phyloP scores from a whole-genome alignment of 768 basidiomycete species.

The Macrolepiota dolichaula region DNA sequence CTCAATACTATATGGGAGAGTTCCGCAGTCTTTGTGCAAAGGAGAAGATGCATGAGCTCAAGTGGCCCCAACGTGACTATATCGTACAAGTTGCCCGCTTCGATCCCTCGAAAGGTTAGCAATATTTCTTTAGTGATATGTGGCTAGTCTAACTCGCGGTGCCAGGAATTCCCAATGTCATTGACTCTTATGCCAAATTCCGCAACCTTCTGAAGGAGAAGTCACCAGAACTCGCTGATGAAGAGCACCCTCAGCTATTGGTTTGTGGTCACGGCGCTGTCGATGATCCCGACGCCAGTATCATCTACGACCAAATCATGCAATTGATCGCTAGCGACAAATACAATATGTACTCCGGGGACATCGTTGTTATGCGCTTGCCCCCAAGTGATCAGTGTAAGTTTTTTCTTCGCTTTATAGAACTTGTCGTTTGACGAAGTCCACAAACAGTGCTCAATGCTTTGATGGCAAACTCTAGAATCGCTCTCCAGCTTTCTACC shows the following conservation, averaged over 20 bases:
- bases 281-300: conserved; percentile 92
- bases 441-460: conserved; percentile 67
- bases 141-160: conserved; percentile 15
- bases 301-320: conserved; percentile 81
- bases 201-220: conserved; percentile 56
- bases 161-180: conserved; percentile 76
- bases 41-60: conserved; percentile 78
- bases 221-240: conserved; percentile 36
- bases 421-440: conserved; percentile 15
- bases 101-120: conserved; percentile 65
- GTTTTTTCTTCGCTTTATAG: conserved; percentile 33
- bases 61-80: conserved; percentile 82
- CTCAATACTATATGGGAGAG: conserved; percentile 88
- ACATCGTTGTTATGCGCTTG: conserved; percentile 74
- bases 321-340: conserved; percentile 50
- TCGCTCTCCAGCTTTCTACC: conserved; percentile 87
- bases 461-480: conserved; percentile 84
- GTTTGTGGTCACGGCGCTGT: conserved; percentile 91
- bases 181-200: conserved; percentile 86
- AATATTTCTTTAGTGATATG: neutral
- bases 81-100: conserved; percentile 92
- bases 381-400: conserved; percentile 83
- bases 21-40: conserved; percentile 74
- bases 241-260: conserved; percentile 71
- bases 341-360: conserved; percentile 51